These are phyloP conservation scores for Pyronema domesticum DNA, from an alignment of 495 filamentous ascomycete species.

Conservation along the genomic window DNA sequence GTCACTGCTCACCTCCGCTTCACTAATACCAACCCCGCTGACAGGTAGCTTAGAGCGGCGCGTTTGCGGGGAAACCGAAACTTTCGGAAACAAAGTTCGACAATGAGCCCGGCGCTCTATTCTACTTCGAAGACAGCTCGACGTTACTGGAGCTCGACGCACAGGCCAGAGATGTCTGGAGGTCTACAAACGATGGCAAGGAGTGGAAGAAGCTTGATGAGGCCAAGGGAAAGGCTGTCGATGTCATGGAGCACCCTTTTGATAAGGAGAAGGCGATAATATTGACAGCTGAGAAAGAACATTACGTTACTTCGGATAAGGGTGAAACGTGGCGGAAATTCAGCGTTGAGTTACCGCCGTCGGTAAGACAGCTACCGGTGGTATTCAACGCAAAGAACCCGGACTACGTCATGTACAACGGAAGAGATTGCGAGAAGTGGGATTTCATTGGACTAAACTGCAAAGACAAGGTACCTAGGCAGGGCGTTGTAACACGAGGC, in stretches of 20 bases:
- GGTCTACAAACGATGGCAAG: conserved; percentile 61
- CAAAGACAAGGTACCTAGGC: conserved; percentile 13
- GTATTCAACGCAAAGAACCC: conserved; percentile 65
- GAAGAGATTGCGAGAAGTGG: conserved; percentile 41
- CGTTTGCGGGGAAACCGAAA: conserved; percentile 18
- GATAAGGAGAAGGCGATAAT: conserved; percentile 64
- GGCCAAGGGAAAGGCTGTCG: conserved; percentile 40
- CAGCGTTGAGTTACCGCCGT: conserved; percentile 32
- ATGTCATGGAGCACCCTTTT: conserved; percentile 54
- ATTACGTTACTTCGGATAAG: conserved; percentile 66
- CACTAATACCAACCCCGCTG: neutral
- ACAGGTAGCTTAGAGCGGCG: neutral
- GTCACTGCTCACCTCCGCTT: neutral
- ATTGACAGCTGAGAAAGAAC: conserved; percentile 41
- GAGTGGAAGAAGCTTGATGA: conserved; percentile 49
- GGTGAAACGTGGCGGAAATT: conserved; percentile 68
- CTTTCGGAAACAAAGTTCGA: conserved; percentile 42
- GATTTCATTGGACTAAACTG: conserved; percentile 35
- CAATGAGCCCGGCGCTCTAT: conserved; percentile 41
- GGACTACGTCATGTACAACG: conserved; percentile 66
- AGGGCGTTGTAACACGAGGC: conserved; percentile 9
- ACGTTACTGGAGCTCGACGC: conserved; percentile 32
- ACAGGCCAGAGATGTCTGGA: conserved; percentile 35
- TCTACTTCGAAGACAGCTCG: conserved; percentile 79
- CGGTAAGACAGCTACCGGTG: conserved; percentile 34